Base-by-base conservation (phyloP, 768 basidiomycete genomes). In the Boletus subparvulus region DNA sequence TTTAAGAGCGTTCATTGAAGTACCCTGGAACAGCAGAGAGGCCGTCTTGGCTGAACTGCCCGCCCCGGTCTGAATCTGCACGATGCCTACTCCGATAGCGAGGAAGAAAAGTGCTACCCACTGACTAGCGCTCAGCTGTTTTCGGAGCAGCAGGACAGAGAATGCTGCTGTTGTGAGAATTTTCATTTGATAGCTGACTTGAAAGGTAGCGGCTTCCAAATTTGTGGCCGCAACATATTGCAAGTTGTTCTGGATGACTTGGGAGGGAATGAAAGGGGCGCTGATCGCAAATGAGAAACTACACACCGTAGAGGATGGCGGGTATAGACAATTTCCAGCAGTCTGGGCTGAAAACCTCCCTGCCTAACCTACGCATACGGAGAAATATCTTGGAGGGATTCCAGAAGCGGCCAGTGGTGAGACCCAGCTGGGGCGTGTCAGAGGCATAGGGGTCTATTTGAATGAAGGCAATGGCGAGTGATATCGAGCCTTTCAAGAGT, bases 271-370 rank as follows among this genome's bases (percentile, higher is more conserved):
- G 64, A 39, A 57, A 54, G 33, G 24, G 43, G 56, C 5, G 6
- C 11, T 35, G 43, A 33, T 6, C 13, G 19, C 13, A 44, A 47
- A 47, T 6, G 39, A 37, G 40, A 21, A 44, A 14, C 17, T 36
- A 69, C 76, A 59, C 61, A 85, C 85, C 85, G 70, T 97, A 98
- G 67, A 98, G 85, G 68, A 97, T 90, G 50, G 96, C 95, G 24
- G 96, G 96, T 67, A 98, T 94, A 44, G 94, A 93, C 32, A 98
- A 76, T 72, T 98, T 98, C 94, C 94, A 97, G 72, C 96, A 97
- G 74, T 98, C 96, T 13, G 81, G 75, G 60, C 92, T 90, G 73
- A 94, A 90, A 24, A 97, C 79, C 56, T 90, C 88, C 58, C 80
- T 79, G 48, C 75, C 77, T 19, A 94, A 70, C 56, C 78, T 80